Conservation (phyloP, 2,329 filamentous ascomycete genomes). For the Aspergillus spinulosporus region DNA sequence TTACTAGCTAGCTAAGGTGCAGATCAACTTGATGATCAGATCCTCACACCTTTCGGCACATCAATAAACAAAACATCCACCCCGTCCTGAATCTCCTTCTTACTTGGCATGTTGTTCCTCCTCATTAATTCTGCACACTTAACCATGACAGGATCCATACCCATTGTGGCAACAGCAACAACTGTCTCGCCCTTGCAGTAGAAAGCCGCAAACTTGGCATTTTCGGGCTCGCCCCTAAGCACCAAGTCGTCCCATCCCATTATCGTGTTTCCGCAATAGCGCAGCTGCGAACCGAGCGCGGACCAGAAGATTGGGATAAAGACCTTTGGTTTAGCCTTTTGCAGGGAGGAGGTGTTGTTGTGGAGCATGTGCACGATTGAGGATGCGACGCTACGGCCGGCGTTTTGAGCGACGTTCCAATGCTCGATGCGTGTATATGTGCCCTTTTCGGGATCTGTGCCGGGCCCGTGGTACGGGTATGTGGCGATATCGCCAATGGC, state of each 20-base stretch:
- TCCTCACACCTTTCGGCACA: slow-evolving; percentile 26
- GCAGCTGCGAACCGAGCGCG: slow-evolving; percentile 80
- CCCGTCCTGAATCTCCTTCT: slow-evolving; percentile 68
- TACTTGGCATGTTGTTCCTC: slow-evolving; percentile 75
- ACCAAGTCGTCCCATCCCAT: slow-evolving; percentile 85
- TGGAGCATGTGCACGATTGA: slow-evolving; percentile 67
- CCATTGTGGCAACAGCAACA: slow-evolving; percentile 89
- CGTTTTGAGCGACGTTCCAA: slow-evolving; percentile 97
- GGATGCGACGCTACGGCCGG: slow-evolving; percentile 75
- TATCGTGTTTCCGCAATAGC: slow-evolving; percentile 87
- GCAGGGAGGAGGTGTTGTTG: slow-evolving; percentile 26
- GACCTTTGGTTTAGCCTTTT: slow-evolving; percentile 58
- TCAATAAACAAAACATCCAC: slow-evolving; percentile 43
- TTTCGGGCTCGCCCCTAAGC: slow-evolving; percentile 71
- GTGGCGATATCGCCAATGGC: slow-evolving; percentile 94
- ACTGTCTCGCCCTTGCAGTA: slow-evolving; percentile 84
- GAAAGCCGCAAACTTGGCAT: slow-evolving; percentile 83
- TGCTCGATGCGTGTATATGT: slow-evolving; percentile 86
- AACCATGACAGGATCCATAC: slow-evolving; percentile 79
- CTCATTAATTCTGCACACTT: slow-evolving; percentile 86
- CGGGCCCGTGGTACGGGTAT: slow-evolving; percentile 90
- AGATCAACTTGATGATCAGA: slow-evolving; percentile 13
- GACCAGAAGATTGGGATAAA: slow-evolving; percentile 99
- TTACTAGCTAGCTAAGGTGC: background rate
- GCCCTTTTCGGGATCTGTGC: slow-evolving; percentile 62